Base-by-base conservation (phyloP, 2,329 filamentous ascomycete species). In the Paraconiothyrium brasiliense region DNA sequence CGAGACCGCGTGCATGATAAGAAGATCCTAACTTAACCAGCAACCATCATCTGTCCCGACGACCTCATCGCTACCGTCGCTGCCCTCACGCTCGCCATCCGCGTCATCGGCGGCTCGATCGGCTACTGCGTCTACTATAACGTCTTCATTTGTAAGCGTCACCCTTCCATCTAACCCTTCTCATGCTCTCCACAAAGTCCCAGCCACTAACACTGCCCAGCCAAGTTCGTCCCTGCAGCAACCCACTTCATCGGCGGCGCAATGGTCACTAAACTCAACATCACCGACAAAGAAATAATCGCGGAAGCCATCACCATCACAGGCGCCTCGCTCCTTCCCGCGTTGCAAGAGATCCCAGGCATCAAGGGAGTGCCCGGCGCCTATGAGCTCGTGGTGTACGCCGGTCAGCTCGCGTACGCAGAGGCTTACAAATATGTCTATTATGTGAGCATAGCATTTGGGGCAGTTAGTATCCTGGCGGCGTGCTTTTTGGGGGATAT, bases 41-140 rank as follows among this genome's bases (percentile, higher is more conserved):
- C 39, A n/a, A 41, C 39, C 16, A 90, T 91, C 67, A 87, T 91
- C 66, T 90, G 88, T 63, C 89, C 89, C 0, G 87, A 89, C 70
- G 89, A 91, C 58, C 82, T 91, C 6, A 91, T 92, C 64, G 89
- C 88, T 8, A 91, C 89, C 2, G 84, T 91, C 49, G 86, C 89
- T 1, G 88, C 90, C 6, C 80, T 92, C 24, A 91, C 89, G 0
- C 84, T 92, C 41, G 85, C 88, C n/a, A 86, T 92, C 66, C 88
- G 90, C 41, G 87, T 90, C 58, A 84, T 91, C 39, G 89, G 90
- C 50, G 89, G 89, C 34, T 84, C 85, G 13, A 85, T 91, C 61
- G 89, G 87, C 37, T 90, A 88, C 72, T 83, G 84, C n/a, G 70
- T 81, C 3, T 82, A 80, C 66, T 76, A 74, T 47, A 78, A 78